Base-by-base conservation (phyloP, 2,329 filamentous ascomycete species). In the Ambrosiella cleistominuta region DNA sequence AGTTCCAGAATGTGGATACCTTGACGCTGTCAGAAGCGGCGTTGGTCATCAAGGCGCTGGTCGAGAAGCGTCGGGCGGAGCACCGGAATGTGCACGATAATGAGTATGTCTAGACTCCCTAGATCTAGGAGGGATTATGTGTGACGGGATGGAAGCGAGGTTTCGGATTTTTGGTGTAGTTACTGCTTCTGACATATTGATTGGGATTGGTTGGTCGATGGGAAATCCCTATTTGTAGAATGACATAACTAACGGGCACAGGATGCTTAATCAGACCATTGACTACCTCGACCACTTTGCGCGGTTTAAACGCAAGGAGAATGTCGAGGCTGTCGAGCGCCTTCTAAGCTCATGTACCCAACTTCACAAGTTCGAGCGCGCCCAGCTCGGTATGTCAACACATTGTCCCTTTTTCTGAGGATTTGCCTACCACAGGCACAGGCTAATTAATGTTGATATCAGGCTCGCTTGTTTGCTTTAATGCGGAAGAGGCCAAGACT, bases 241-340 rank as follows among this genome's bases (percentile, higher is more conserved):
- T 15, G n/a, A n/a, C 38, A 15, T 27, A 27, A 27, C 7, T 35
- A 13, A 49, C 11, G n/a, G 53, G 2, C 37, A 36, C 58, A 86
- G 82, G 66, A 89, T 90, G 70, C 78, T 95, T 59, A 82, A 81
- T 62, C 90, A 95, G 70, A 96, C 91, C 35, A 79, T 89, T 63
- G 88, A 90, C 67, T 97, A 98, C 71, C 81, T 97, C 57, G 89
- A 95, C 66, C 83, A 89, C 62, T 98, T 98, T 71, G 86, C 90
- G 15, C 86, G 93, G 40, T 97, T 97, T 78, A 95, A 95, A 73
- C 83, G 90, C 66, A 89, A 91, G 69, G 88, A 95, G 70, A 93
- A 93, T 64, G 86, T 95, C 67, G 87, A 95, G 72, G 87, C 88
- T n/a, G 88, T 97, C 38, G 89, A 95, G 71, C 82, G 88, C 61